Conservation (phyloP, 1,284 basidiomycete species). For the Neotropicomus parvogracilis region DNA sequence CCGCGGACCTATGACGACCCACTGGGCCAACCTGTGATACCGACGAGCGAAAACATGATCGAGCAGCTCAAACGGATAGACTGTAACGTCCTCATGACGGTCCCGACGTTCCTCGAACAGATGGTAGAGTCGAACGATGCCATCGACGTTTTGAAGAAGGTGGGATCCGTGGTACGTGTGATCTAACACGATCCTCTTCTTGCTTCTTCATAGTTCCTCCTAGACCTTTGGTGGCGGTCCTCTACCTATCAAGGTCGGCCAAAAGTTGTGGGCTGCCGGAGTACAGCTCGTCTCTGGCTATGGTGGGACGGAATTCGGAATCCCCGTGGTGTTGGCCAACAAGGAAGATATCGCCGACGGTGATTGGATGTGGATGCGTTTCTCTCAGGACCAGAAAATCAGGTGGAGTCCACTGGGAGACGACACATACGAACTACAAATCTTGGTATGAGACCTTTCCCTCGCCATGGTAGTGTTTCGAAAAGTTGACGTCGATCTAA, state of each 20-base stretch:
- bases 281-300: conserved; percentile 18
- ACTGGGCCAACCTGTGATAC: conserved; percentile 9
- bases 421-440: conserved; percentile 32
- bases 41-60: conserved; percentile 14
- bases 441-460: conserved; percentile 27
- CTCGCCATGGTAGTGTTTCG: rapidly evolving
- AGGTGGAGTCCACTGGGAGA: conserved; percentile 32
- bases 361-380: conserved; percentile 34
- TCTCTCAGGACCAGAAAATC: conserved; percentile 17
- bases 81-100: conserved; percentile 17
- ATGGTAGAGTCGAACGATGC: conserved; percentile 12
- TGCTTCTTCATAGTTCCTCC: neutral
- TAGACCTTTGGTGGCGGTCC: conserved; percentile 29
- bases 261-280: conserved; percentile 21
- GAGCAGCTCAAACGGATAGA: neutral
- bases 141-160: conserved; percentile 10
- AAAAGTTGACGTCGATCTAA: neutral
- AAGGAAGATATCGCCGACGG: conserved; percentile 17
- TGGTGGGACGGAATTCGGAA: conserved; percentile 31
- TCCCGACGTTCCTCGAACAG: conserved; percentile 26
- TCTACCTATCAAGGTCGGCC: conserved; percentile 21
- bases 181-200: neutral
- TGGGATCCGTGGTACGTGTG: conserved; percentile 18
- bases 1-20: conserved; percentile 10
- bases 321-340: neutral